phyloP scores from a whole-genome alignment of 371 early-diverging fungal species.

The Syncephalastrum contaminatum region DNA sequence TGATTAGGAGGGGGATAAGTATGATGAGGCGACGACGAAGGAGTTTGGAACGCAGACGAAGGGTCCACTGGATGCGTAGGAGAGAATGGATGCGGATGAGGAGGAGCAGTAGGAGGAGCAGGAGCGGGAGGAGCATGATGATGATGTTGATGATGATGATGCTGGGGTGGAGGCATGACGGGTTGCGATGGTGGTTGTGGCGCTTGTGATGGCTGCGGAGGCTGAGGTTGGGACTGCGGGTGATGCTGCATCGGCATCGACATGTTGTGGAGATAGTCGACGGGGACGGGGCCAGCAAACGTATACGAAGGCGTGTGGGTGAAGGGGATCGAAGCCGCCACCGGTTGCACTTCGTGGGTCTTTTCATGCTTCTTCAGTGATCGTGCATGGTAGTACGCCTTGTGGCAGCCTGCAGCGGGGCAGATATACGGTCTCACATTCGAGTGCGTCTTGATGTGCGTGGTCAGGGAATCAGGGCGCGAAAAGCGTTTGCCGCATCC shows the following conservation, averaged over 20 bases:
- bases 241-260: conserved; percentile 9
- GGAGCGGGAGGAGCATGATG: no score
- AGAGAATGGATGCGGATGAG: no score
- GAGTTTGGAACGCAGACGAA: no score
- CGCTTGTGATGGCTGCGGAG: not conserved
- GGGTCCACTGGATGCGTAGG: no score
- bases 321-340: conserved; percentile 3
- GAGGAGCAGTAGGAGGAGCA: no score
- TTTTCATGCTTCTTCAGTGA: conserved; percentile 78
- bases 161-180: no score
- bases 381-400: conserved; percentile 80
- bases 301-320: not conserved
- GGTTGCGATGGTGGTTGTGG: no score
- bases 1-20: no score
- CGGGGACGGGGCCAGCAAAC: conserved; percentile 16
- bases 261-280: conserved; percentile 13
- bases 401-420: conserved; percentile 57
- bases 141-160: no score
- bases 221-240: conserved; percentile 2
- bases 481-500: conserved; percentile 84
- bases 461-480: conserved; percentile 85
- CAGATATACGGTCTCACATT: conserved; percentile 75
- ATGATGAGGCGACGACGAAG: no score
- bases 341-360: conserved; percentile 42
- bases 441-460: conserved; percentile 88